Base-by-base conservation (phyloP, 208 protist species). In the Phytomonas sp. region DNA sequence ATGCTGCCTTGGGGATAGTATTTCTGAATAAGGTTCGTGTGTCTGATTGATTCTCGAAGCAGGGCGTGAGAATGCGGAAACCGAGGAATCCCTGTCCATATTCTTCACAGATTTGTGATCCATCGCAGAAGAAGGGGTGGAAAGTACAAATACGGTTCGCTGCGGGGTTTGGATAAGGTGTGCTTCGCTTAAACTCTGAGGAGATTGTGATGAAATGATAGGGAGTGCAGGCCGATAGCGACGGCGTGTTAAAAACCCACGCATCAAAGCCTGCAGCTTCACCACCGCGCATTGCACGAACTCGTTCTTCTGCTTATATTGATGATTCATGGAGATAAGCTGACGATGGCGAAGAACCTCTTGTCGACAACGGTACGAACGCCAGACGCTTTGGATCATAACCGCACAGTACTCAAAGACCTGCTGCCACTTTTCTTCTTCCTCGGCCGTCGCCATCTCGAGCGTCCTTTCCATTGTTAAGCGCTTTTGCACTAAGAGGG, bases 401-500 rank as follows among this genome's bases (percentile, higher is more conserved):
- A 37, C 31, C 30, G 64, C 31, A 23, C 19, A 36, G 34, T 59
- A 59, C 64, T 3, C 19, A 37, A 2, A 4, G 7, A 31, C 6
- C 19, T 6, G 26, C 31, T 30, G 2, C 33, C 30, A 10, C 37
- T 68, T 29, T 42, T 8, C 14, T 34, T 69, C n/a, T 16, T 63
- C 30, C n/a, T 16, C 26, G 42, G 67, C 26, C 26, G 85, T 85
- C 16, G 71, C 75, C 0, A 42, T 67, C 29, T 76, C 40, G 56
- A 65, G 45, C n/a, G 31, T 23, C 29, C n/a, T 19, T 4, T 63
- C 36, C 61, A 60, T 76, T 1, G 79, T 72, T 63, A 72, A 72
- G 14, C 74, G 62, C 61, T 80, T 40, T 26, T 70, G 78, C 26
- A 72, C 68, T 52, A 79, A 83, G 12, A 66, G 66, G 5, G 29